Evolutionary conservation across 352 stramenopile genomes (phyloP), one percentile per base, ranked within the genome.

Genomic region (Globisporangium solare): DNA sequence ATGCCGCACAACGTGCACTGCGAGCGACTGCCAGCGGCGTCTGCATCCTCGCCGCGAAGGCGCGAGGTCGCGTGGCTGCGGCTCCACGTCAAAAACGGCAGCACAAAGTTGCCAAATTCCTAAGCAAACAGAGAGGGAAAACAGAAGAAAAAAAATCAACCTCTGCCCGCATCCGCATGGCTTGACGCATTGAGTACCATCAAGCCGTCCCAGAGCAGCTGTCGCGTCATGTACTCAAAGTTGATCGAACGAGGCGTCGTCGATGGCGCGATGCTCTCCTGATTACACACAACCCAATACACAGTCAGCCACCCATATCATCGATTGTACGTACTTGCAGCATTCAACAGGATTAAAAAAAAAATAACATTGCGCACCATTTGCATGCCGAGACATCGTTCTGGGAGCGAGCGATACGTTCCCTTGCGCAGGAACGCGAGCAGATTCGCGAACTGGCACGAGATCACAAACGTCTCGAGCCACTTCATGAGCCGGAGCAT

Each of bases 181-280:
- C 5, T 11, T 35, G 27, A 50, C 1, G 13, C 58, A 67, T 54
- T 47, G n/a, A n/a, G n/a, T n/a, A 93, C 83, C 79, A 89, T 89
- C 51, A 94, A 67, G 50, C 80, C 83, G 40, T 88, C 71, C 84
- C 81, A 94, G n/a, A 92, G 63, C 20, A 92, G 60, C 40, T 92
- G 82, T 7, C 82, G 80, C 56, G 79, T 94, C 79, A 94, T 92
- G 73, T 90, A 92, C 61, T 94, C 84, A 43, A 90, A 92, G 57
- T 89, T 94, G 51, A 94, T 94, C 24, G 74, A 70, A 13, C 84
- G 77, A 22, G 84, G 71, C 2, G 73, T 60, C 8, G 68, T 81
- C 13, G 72, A 86, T 11, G 70, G 67, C 8, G 67, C 52, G 18
- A 86, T 88, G 47, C 65, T 89, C 49, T 83, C 71, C 79, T 90